phyloP scores from a whole-genome alignment of 768 basidiomycete species.

The Serpula lacrymans region DNA sequence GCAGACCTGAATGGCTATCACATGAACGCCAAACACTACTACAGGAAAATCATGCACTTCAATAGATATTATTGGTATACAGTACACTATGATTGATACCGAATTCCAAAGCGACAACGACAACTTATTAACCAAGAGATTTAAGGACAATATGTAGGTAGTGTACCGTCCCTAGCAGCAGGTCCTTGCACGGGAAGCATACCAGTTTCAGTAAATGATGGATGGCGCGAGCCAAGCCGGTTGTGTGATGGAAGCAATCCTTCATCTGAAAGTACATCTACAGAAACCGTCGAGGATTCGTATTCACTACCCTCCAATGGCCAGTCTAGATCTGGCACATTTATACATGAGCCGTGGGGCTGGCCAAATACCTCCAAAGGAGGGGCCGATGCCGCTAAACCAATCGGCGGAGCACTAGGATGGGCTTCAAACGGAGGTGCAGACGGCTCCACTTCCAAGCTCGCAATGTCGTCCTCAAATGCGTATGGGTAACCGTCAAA shows the following conservation, averaged over 20 bases:
- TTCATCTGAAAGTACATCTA: too few species aligned
- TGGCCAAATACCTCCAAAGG: conserved; percentile 20
- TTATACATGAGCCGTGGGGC: too few species aligned
- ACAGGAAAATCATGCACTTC: too few species aligned
- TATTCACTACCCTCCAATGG: too few species aligned
- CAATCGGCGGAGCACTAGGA: conserved; percentile 31
- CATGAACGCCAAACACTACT: too few species aligned
- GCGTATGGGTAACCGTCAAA: conserved; percentile 36
- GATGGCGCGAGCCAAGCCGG: too few species aligned
- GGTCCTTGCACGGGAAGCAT: conserved; percentile 3
- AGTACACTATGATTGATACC: conserved; percentile 1
- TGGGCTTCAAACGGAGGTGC: conserved; percentile 43
- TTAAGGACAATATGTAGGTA: conserved; percentile 28
- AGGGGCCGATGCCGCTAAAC: conserved; percentile 48
- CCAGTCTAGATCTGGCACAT: too few species aligned
- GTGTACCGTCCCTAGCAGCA: conserved; percentile 14
- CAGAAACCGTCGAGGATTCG: too few species aligned
- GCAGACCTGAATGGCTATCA: too few species aligned
- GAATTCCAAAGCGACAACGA: neutral
- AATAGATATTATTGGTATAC: too few species aligned
- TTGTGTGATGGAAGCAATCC: too few species aligned
- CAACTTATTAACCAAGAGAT: conserved; percentile 6
- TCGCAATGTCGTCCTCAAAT: conserved; percentile 31
- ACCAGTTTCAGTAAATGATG: conserved; percentile 4
- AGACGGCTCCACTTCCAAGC: conserved; percentile 35